Base-by-base conservation (phyloP, 495 filamentous ascomycete genomes). In the Hypomontagnella submonticulosa region DNA sequence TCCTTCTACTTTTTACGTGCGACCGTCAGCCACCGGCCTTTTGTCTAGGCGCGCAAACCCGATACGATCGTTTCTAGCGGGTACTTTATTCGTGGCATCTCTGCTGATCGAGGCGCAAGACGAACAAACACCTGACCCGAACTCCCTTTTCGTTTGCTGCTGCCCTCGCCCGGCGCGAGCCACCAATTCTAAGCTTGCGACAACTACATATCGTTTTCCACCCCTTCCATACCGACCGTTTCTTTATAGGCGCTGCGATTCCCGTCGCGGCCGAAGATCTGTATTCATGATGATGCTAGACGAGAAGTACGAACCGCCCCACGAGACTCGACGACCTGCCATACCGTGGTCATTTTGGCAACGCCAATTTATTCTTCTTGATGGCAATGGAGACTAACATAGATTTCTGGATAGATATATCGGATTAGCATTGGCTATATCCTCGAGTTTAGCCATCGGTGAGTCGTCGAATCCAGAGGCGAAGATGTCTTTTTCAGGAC, bases 401-500 rank as follows among this genome's bases (percentile, higher is more conserved):
- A 23, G 32, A 47, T 27, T 66, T 55, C 37, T 42, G 41, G 61
- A 79, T 78, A 97, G 92, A 84, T 97, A 97, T 75, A 86, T 97
- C 73, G 93, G 93, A 68, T 82, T 97, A 71, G 84, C 89, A 58
- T 78, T 99, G 78, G 95, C 95, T 83, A 89, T 99, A 71, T 82
- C 88, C 20, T 96, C 92, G 37, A 96, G 93, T 72, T 84, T 98
- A 82, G 93, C 92, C 59, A 98, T 97, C 76, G 93, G 93, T 89
- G 88, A 66, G 89, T 77, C 58, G 61, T 63, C 34, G 23, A 36
- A 38, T 49, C 36, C 37, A 27, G 19, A 18, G 13, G 12, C 36
- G 43, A 47, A 3, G 5, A 34, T 20, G 10, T 15, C 19, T 34
- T 51, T 9, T 19, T 27, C 36, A n/a, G 20, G 36, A 46, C 3